Conservation (phyloP, 2,329 filamentous ascomycete genomes). For the Colletotrichum musicola region DNA sequence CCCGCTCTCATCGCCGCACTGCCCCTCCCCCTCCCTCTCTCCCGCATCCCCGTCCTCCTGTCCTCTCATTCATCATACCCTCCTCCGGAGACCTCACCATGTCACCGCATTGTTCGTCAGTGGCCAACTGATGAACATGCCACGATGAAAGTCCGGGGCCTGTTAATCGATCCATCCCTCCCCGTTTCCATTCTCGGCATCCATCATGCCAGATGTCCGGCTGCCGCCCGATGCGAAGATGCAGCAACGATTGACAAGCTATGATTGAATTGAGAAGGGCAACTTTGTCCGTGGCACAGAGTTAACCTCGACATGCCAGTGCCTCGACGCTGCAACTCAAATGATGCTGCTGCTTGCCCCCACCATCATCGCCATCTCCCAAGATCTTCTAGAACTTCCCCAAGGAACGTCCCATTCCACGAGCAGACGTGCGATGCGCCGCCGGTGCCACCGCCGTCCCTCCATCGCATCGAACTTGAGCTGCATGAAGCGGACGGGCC, state of each 20-base stretch:
- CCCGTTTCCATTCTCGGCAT: conserved; percentile 7
- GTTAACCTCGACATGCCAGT: conserved; percentile 25
- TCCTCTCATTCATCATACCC: no score
- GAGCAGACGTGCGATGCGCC: conserved; percentile 7
- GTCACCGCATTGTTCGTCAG: conserved; percentile 17
- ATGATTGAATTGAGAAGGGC: neutral
- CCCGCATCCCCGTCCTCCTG: neutral
- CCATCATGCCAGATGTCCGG: conserved; percentile 17
- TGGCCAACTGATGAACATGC: conserved; percentile 35
- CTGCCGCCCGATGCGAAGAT: conserved; percentile 15
- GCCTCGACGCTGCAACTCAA: conserved; percentile 13
- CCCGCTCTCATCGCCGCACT: neutral
- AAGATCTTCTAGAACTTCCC: conserved; percentile 29
- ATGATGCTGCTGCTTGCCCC: conserved; percentile 10
- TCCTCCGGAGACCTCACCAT: no score
- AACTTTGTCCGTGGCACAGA: conserved; percentile 3
- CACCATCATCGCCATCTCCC: neutral
- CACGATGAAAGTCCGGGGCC: conserved; percentile 21
- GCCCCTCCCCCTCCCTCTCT: conserved; percentile 22
- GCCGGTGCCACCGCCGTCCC: conserved; percentile 14
- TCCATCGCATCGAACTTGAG: conserved; percentile 19
- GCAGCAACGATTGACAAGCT: neutral
- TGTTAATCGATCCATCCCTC: conserved; percentile 20
- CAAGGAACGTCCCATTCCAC: conserved; percentile 5
- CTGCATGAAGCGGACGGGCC: conserved; percentile 35